Percentiles rank a stretch among this genome's conserved stretches.
These are phyloP conservation scores for Lomentospora prolificans DNA, from an alignment of 2,329 filamentous ascomycete species.

Conservation along the genomic window DNA sequence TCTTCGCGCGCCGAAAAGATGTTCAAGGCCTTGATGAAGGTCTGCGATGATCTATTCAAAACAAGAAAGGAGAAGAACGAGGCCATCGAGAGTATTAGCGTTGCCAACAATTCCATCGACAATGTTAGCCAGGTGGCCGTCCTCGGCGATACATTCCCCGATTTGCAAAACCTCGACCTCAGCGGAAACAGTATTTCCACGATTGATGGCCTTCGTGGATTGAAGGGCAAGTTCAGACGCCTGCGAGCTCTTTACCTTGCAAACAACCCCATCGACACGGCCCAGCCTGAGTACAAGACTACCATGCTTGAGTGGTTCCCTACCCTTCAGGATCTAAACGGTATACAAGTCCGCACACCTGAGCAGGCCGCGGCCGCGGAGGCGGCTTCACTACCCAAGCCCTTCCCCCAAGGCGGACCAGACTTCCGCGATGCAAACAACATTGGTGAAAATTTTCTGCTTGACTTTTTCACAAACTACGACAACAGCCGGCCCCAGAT, in stretches of 20 bases:
- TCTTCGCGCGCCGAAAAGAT: conserved; percentile 71
- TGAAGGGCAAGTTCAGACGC: conserved; percentile 68
- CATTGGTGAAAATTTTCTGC: conserved; percentile 67
- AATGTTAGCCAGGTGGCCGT: conserved; percentile 64
- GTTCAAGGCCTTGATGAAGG: conserved; percentile 82
- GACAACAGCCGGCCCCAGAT: conserved; percentile 59
- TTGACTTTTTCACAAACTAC: conserved; percentile 63
- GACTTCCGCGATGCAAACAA: conserved; percentile 65
- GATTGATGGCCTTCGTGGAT: conserved; percentile 58
- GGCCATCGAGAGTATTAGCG: conserved; percentile 70
- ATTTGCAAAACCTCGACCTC: conserved; percentile 80
- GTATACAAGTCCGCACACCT: conserved; percentile 60
- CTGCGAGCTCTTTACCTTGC: conserved; percentile 73
- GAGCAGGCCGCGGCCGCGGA: conserved; percentile 54
- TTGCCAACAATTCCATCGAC: conserved; percentile 70
- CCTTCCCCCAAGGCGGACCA: conserved; percentile 53
- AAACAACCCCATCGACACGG: conserved; percentile 62
- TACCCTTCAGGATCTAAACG: conserved; percentile 67
- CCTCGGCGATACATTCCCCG: conserved; percentile 70
- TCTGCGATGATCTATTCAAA: conserved; percentile 71
- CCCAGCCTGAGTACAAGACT: conserved; percentile 49
- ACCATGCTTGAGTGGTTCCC: conserved; percentile 78
- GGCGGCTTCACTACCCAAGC: conserved; percentile 38
- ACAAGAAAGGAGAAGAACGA: conserved; percentile 62
- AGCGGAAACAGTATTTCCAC: conserved; percentile 71